A percentile compares a stretch with the other conserved stretches of the same genome.
These are phyloP conservation scores for Wilcoxina mikolae DNA, from an alignment of 495 filamentous ascomycete genomes.

Conservation along the genomic window DNA sequence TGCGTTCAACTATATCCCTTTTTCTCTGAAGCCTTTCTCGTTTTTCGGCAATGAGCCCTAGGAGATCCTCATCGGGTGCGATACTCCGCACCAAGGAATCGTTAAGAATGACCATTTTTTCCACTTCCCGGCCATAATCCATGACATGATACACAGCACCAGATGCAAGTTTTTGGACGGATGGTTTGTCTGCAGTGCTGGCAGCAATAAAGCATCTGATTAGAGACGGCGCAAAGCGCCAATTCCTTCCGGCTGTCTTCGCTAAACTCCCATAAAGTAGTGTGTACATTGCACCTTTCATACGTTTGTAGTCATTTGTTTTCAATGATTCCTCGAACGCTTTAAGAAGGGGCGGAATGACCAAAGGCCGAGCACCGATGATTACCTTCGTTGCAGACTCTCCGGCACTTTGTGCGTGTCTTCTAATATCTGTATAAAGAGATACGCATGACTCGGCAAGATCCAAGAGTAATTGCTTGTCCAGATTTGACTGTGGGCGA, in stretches of 20 bases:
- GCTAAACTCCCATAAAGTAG: conserved; percentile 75
- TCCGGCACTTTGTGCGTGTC: conserved; percentile 78
- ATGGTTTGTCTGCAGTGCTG: conserved; percentile 78
- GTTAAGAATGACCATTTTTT: conserved; percentile 76
- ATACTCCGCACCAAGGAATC: conserved; percentile 55
- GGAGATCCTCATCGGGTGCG: conserved; percentile 53
- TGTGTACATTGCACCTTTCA: conserved; percentile 88
- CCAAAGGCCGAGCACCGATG: conserved; percentile 66
- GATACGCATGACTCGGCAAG: conserved; percentile 83
- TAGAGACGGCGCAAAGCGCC: conserved; percentile 76
- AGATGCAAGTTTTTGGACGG: conserved; percentile 77
- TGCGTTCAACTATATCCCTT: conserved; percentile 58
- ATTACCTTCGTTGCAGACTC: conserved; percentile 90
- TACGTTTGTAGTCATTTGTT: conserved; percentile 65
- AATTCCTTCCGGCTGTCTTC: conserved; percentile 76
- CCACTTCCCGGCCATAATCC: conserved; percentile 75
- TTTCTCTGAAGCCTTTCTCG: conserved; percentile 56
- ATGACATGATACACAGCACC: conserved; percentile 70
- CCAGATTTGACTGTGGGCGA: conserved; percentile 66
- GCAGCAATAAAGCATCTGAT: conserved; percentile 81
- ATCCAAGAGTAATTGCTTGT: conserved; percentile 69
- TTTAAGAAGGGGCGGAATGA: conserved; percentile 73
- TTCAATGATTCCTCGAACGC: conserved; percentile 69
- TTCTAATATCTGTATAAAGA: conserved; percentile 86
- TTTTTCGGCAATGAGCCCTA: conserved; percentile 47